phyloP scores from a whole-genome alignment of 1,284 basidiomycete genomes.

The Malassezia caprae region DNA sequence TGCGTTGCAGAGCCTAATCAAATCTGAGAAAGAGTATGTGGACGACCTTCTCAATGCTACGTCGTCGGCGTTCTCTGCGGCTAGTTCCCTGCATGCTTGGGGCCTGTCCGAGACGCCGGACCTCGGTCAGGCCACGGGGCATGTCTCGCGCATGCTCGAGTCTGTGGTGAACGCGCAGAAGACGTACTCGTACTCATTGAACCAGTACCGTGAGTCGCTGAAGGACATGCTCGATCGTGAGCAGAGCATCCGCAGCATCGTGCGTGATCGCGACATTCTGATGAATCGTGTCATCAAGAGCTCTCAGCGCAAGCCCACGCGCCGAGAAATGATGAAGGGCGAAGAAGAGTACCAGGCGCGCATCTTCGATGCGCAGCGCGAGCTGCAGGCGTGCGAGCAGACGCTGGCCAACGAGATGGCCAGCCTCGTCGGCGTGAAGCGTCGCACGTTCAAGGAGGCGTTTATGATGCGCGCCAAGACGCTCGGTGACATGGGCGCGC shows the following conservation, averaged over 20 bases:
- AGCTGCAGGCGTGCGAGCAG: slow-evolving; percentile 50
- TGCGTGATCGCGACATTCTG: slow-evolving; percentile 50
- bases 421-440: slow-evolving; percentile 48
- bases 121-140: slow-evolving; percentile 43
- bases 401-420: slow-evolving; percentile 47
- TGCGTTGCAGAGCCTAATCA: slow-evolving; percentile 49
- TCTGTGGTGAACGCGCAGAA: slow-evolving; percentile 46
- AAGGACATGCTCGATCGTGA: slow-evolving; percentile 50
- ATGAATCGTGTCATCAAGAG: slow-evolving; percentile 50
- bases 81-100: slow-evolving; percentile 49
- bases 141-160: slow-evolving; percentile 45
- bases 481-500: slow-evolving; percentile 49
- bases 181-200: slow-evolving; percentile 47
- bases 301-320: slow-evolving; percentile 41
- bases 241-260: slow-evolving; percentile 47
- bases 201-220: slow-evolving; percentile 48
- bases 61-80: slow-evolving; percentile 31
- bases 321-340: slow-evolving; percentile 26
- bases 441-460: slow-evolving; percentile 50
- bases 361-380: slow-evolving; percentile 47
- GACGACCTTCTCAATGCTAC: slow-evolving; percentile 32
- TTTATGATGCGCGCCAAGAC: slow-evolving; percentile 49
- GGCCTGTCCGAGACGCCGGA: slow-evolving; percentile 48
- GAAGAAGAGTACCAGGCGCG: slow-evolving; percentile 44
- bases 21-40: slow-evolving; percentile 48